Base-by-base conservation (phyloP, 768 basidiomycete genomes). In the Tricholoma sp. region DNA sequence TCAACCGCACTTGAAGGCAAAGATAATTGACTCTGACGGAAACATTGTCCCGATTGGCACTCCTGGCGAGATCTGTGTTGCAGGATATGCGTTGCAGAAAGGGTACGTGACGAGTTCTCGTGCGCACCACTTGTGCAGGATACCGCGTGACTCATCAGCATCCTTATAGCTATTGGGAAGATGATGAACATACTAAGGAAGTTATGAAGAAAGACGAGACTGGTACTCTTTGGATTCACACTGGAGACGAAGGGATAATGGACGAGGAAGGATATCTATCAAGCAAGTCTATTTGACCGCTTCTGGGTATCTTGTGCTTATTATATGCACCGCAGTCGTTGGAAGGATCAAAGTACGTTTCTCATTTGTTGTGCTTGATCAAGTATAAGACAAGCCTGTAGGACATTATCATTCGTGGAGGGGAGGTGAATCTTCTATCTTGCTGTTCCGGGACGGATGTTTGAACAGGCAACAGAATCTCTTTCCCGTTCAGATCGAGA, bases 381-480 rank as follows among this genome's bases (percentile, higher is more conserved):
- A 42, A 15, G 32, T 9, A n/a, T 33, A 29, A 32, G 31, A 17
- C 5, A 7, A 32, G 9, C 33, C 31, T 24, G 6, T 54, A 88
- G 83, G 91, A 93, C 66, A 82, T 92, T 52, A 91, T 93, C 61
- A 92, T 93, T 59, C 85, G 91, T 17, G 91, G 89, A 15, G 91
- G 91, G 59, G 91, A 93, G 78, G 88, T 86, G 58, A 10, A 71
- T 47, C 29, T 42, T 31, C 37, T 36, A 48, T 5, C 41, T 47
- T 50, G 42, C 24, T 18, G 5, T 32, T 45, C 56, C 32, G 37
- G 6, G 50, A 34, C 24, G 24, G 15, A 37, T 50, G 45, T 31
- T 10, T 8, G 31, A 50, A 15, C 36, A 6, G 34, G 24, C 18
- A 11, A n/a, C 59, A 90, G 83, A 90, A 95, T 69, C 72, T 94